These are phyloP conservation scores for Neurospora sp. DNA, from an alignment of 495 filamentous ascomycete genomes.

Conservation along the genomic window DNA sequence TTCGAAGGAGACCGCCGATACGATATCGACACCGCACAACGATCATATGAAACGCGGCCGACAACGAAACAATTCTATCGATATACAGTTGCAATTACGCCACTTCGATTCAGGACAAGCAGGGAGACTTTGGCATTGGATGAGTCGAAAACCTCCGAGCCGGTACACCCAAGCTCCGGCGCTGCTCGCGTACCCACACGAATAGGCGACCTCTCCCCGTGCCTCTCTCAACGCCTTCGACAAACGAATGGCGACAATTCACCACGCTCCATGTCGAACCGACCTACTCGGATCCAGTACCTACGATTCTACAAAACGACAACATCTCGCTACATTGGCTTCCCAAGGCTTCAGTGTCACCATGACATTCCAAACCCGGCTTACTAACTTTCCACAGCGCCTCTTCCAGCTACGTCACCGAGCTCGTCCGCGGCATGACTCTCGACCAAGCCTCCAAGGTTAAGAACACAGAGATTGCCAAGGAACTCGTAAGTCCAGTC, in stretches of 20 bases:
- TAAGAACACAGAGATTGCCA: constrained; percentile 93
- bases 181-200: not conserved
- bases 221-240: not conserved
- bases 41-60: not conserved
- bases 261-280: not conserved
- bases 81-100: not conserved
- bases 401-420: constrained; percentile 73
- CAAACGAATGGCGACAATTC: not conserved
- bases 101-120: not conserved
- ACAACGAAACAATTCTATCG: not conserved
- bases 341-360: not conserved
- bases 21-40: not conserved
- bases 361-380: not conserved
- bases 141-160: not conserved
- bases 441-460: constrained; percentile 85
- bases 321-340: not conserved
- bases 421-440: constrained; percentile 91
- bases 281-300: not conserved
- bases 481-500: constrained; percentile 52
- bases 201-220: not conserved
- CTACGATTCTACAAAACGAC: not conserved
- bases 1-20: not conserved
- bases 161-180: not conserved
- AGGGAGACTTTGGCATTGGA: not conserved
- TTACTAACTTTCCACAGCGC: constrained; percentile 16